These are phyloP conservation scores for Coemansia sp. DNA, from an alignment of 192 early-diverging fungal genomes.

Conservation along the genomic window DNA sequence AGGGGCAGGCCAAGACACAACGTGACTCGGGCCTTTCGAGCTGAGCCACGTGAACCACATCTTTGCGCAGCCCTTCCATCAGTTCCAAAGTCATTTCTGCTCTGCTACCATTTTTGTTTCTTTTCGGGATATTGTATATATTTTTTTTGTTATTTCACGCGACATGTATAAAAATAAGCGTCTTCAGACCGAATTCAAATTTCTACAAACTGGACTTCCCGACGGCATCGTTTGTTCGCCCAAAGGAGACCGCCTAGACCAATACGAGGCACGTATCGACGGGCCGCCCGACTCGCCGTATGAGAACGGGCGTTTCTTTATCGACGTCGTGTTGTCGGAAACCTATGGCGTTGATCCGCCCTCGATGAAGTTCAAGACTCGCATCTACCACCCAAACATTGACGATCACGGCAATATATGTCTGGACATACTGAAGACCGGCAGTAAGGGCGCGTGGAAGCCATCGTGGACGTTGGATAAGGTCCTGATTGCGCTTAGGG, in stretches of 20 bases:
- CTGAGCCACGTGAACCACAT: background rate
- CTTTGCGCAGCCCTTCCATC: background rate
- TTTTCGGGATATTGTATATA: background rate
- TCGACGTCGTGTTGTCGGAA: conserved; percentile 54
- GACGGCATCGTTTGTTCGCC: conserved; percentile 65
- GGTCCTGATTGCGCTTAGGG: conserved; percentile 58
- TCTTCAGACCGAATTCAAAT: conserved; percentile 30
- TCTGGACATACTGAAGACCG: conserved; percentile 65
- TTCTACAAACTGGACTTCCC: conserved; percentile 55
- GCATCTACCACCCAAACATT: conserved; percentile 82
- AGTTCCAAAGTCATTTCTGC: background rate
- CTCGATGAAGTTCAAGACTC: conserved; percentile 66
- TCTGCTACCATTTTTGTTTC: background rate
- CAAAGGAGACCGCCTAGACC: conserved; percentile 57
- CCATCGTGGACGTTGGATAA: conserved; percentile 66
- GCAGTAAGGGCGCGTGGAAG: conserved; percentile 64
- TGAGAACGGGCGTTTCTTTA: conserved; percentile 59
- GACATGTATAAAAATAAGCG: conserved; percentile 15
- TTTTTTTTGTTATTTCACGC: background rate
- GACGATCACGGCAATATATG: conserved; percentile 78
- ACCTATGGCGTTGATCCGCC: conserved; percentile 77
- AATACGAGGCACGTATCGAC: conserved; percentile 59
- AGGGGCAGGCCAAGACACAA: background rate
- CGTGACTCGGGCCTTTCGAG: background rate
- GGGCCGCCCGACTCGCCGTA: conserved; percentile 72